These are phyloP conservation scores for Ustilago sp. DNA, from an alignment of 1,284 basidiomycete species.

Conservation along the genomic window DNA sequence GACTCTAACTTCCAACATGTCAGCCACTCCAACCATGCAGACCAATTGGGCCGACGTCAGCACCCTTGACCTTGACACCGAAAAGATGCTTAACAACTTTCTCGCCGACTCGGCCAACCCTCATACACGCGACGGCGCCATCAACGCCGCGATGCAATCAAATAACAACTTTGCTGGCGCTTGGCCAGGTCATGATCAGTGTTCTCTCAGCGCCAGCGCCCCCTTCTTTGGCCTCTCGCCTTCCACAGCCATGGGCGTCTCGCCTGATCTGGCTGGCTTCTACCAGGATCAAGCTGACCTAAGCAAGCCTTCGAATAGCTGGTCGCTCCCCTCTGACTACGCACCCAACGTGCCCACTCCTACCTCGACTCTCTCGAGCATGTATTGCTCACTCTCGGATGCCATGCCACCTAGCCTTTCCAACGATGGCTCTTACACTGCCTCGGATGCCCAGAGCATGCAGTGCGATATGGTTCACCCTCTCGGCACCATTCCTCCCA, in stretches of 20 bases:
- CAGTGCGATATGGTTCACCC: constrained; percentile 27
- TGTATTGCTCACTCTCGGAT: constrained; percentile 9
- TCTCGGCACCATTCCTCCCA: constrained; percentile 24
- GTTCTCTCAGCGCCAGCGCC: constrained; percentile 17
- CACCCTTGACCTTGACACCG: constrained; percentile 30
- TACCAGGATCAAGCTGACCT: constrained; percentile 13
- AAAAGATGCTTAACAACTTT: constrained; percentile 37
- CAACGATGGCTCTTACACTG: constrained; percentile 12
- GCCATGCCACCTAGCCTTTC: constrained; percentile 23
- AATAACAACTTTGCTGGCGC: background rate
- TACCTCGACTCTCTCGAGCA: constrained; percentile 3
- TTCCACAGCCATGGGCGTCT: constrained; percentile 17
- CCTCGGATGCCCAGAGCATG: constrained; percentile 28
- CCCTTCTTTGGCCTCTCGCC: constrained; percentile 28
- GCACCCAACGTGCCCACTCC: background rate
- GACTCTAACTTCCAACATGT: constrained; percentile 8
- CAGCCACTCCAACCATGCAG: constrained; percentile 11
- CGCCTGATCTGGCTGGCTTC: constrained; percentile 20
- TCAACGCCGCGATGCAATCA: background rate
- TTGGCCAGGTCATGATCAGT: constrained; percentile 15
- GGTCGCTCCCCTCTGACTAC: constrained; percentile 18
- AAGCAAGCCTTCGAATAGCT: constrained; percentile 9
- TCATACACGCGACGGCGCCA: background rate
- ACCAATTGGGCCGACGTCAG: constrained; percentile 31
- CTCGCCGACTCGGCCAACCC: constrained; percentile 8